A percentile compares a stretch with the other conserved stretches of the same genome.
Evolutionary conservation across 768 basidiomycete species (phyloP).

Genomic region (Boletus patriciae): DNA sequence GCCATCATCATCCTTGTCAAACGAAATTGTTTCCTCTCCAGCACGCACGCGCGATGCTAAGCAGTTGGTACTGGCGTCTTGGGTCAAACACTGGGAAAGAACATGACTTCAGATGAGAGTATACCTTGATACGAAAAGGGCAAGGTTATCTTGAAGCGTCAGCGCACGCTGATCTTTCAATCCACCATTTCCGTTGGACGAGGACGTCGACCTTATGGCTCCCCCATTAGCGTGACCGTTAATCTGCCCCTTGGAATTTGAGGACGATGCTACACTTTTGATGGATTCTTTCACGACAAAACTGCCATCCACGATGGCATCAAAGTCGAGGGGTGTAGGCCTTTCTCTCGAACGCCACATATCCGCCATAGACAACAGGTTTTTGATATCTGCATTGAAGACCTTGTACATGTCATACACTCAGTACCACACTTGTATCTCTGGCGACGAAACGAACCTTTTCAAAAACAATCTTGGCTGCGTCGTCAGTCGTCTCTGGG

Average conservation of each 20-base stretch:
- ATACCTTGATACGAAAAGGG: constrained; percentile 84
- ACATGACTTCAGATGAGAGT: constrained; percentile 1
- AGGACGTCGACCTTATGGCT: background rate
- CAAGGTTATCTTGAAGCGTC: constrained; percentile 75
- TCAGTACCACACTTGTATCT: background rate
- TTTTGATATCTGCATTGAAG: constrained; percentile 83
- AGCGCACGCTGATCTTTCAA: constrained; percentile 84
- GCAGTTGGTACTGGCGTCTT: constrained; percentile 63
- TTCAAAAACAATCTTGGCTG: constrained; percentile 73
- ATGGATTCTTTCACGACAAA: constrained; percentile 47
- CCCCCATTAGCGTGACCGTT: constrained; percentile 30
- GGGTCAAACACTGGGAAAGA: constrained; percentile 6
- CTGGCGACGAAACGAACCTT: constrained; percentile 54
- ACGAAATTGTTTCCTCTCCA: constrained; percentile 73
- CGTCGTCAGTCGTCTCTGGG: constrained; percentile 39
- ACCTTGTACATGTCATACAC: constrained; percentile 50
- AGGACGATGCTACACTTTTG: constrained; percentile 12
- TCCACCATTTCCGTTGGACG: constrained; percentile 27
- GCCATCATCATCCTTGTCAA: constrained; percentile 98
- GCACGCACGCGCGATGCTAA: constrained; percentile 65
- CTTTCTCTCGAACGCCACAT: constrained; percentile 95
- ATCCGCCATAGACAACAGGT: constrained; percentile 88
- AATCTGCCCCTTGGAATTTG: constrained; percentile 17
- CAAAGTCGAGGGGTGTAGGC: constrained; percentile 81
- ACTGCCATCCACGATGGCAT: constrained; percentile 63